Evolutionary conservation across 139 green algal species (phyloP), one percentile per base, ranked within the genome.

Genomic region (Mychonastes homosphaera): DNA sequence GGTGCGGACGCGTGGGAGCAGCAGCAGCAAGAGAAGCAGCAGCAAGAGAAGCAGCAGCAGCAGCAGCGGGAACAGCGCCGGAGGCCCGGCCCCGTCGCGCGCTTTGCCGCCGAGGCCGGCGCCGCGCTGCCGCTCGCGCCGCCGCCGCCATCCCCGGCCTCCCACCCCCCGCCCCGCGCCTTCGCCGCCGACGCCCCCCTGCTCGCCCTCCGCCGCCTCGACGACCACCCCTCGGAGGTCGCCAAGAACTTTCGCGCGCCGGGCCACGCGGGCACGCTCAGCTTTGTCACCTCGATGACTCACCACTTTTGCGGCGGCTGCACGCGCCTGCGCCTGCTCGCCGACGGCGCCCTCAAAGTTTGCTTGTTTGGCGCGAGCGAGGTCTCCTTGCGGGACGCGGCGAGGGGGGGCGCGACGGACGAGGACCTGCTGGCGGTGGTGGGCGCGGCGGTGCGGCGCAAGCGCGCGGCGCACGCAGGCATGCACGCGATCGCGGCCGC

Each of bases 261-360:
- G 2, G 86, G 83, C 26, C 79, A 81, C 68, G 39, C 16, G 0
- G 92, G 92, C 64, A 85, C 39, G 16, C 84, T 99, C 19, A 90
- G 74, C 18, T 98, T 99, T 69, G 78, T 99, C 33, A 96, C 91
- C 18, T 90, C 76, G 35, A 99, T 98, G 92, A 99, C 91, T 6
- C 71, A 85, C 16, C 73, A 87, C 30, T 99, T 99, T 67, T 99
- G 92, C 72, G 62, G 66, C 34, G 87, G 92, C 63, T 96, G 87
- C 77, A 95, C 89, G 70, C 69, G 85, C 38, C 52, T 98, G 54
- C 75, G 92, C 2, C 64, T 98, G 27, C 84, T 98, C 79, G 92
- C 92, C 0, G 92, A 98, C 50, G 92, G 92, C 35, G 95, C 88
- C 56, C 78, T 95, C 34, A 95, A 95, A 62, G 86, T 99, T 26